Evolutionary conservation across 2,329 filamentous ascomycete genomes (phyloP).

Genomic region (Mycocentrospora acerina): DNA sequence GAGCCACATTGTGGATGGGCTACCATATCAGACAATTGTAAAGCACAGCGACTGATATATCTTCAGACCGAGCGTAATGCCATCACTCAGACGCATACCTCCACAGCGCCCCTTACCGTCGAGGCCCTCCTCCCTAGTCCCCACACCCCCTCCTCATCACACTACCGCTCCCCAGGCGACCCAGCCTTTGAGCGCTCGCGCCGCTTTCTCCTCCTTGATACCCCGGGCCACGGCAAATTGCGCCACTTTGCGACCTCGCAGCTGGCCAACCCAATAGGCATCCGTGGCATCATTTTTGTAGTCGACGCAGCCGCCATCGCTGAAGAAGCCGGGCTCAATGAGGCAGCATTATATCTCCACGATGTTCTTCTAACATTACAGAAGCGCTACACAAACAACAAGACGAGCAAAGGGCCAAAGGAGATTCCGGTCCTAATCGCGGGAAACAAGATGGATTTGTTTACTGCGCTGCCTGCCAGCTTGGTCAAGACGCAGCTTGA

Average conservation of each 20-base stretch:
- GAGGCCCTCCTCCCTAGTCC: conserved; percentile 60
- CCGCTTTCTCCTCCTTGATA: conserved; percentile 80
- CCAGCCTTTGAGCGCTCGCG: conserved; percentile 56
- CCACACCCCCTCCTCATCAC: conserved; percentile 59
- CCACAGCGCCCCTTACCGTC: conserved; percentile 51
- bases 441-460: conserved; percentile 94
- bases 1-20: too few relatives aligned
- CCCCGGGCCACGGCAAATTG: conserved; percentile 93
- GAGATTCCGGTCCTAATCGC: conserved; percentile 77
- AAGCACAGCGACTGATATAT: too few relatives aligned
- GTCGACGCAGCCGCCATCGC: conserved; percentile 71
- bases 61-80: conserved; percentile 58
- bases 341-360: conserved; percentile 82
- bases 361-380: conserved; percentile 84
- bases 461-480: conserved; percentile 80
- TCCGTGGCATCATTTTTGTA: conserved; percentile 79
- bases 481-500: conserved; percentile 77
- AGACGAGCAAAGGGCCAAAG: conserved; percentile 58
- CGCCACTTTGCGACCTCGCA: conserved; percentile 66
- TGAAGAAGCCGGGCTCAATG: conserved; percentile 57
- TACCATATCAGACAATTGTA: too few relatives aligned
- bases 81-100: conserved; percentile 54
- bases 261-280: conserved; percentile 48
- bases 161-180: conserved; percentile 67
- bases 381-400: conserved; percentile 62